Percentiles rank a stretch among this genome's conserved stretches.
These are phyloP conservation scores for Trichocladium uniseriatum DNA, from an alignment of 495 filamentous ascomycete genomes.

Conservation along the genomic window DNA sequence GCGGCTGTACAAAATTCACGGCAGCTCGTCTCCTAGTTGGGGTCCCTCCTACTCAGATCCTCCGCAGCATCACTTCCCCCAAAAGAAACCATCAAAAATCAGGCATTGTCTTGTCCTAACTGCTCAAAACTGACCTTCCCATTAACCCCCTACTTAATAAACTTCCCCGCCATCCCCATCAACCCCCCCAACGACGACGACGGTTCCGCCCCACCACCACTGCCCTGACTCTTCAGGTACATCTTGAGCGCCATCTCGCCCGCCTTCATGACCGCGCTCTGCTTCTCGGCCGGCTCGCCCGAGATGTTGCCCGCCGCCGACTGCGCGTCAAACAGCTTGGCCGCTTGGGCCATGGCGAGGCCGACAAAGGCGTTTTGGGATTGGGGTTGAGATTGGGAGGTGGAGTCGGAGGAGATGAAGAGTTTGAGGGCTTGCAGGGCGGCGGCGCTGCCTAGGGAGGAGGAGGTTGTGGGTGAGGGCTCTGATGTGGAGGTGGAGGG, in stretches of 20 bases:
- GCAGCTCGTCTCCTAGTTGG: too few species aligned
- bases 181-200: constrained; percentile 10
- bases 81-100: too few species aligned
- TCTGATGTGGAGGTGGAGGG: constrained; percentile 1
- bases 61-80: too few species aligned
- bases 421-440: constrained; percentile 63
- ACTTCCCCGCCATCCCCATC: constrained; percentile 18
- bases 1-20: too few species aligned
- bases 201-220: constrained; percentile 4
- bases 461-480: constrained; percentile 24
- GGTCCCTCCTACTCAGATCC: too few species aligned
- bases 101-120: background rate
- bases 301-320: constrained; percentile 38
- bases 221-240: constrained; percentile 39
- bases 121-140: background rate
- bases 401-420: constrained; percentile 37
- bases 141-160: constrained; percentile 6
- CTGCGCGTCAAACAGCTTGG: constrained; percentile 46
- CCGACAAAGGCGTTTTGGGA: constrained; percentile 40
- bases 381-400: constrained; percentile 17
- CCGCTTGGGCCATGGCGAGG: constrained; percentile 45
- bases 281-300: constrained; percentile 38
- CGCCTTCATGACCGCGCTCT: constrained; percentile 42
- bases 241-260: constrained; percentile 48
- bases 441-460: constrained; percentile 47